A percentile compares a stretch with the other conserved stretches of the same genome.
phyloP scores from a whole-genome alignment of 768 basidiomycete genomes.

The Tulasnella sp. region DNA sequence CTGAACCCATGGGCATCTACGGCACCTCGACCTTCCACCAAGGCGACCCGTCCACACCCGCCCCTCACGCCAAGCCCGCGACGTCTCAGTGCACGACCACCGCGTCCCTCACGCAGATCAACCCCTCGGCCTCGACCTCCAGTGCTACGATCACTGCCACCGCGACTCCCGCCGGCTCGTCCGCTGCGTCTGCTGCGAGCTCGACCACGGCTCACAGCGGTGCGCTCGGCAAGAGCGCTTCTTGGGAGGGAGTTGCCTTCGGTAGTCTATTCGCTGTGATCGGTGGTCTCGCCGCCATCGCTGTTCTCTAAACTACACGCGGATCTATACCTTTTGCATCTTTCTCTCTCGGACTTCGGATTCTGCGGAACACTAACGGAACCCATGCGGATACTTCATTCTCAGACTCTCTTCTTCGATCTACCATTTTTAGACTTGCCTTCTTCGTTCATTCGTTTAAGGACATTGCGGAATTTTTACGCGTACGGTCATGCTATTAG shows the following conservation, averaged over 20 bases:
- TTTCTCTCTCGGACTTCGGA: not conserved
- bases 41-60: constrained; percentile 27
- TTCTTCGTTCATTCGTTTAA: not conserved
- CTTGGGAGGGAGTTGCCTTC: not conserved
- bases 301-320: not conserved
- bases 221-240: not conserved
- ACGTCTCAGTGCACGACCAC: constrained; percentile 48
- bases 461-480: not conserved
- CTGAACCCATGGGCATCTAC: constrained; percentile 32
- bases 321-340: not conserved
- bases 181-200: not conserved
- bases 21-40: constrained; percentile 30
- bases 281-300: not conserved
- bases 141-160: constrained; percentile 9
- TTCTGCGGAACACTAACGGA: not conserved
- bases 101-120: constrained; percentile 41
- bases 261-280: not conserved
- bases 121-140: constrained; percentile 16
- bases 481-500: not conserved
- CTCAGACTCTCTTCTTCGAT: not conserved
- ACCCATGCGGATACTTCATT: not conserved
- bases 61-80: constrained; percentile 35
- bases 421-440: not conserved
- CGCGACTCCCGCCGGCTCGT: too few species aligned
- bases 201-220: not conserved